phyloP scores from a whole-genome alignment of 116 monocot genomes.

The Cymodocea nodosa region DNA sequence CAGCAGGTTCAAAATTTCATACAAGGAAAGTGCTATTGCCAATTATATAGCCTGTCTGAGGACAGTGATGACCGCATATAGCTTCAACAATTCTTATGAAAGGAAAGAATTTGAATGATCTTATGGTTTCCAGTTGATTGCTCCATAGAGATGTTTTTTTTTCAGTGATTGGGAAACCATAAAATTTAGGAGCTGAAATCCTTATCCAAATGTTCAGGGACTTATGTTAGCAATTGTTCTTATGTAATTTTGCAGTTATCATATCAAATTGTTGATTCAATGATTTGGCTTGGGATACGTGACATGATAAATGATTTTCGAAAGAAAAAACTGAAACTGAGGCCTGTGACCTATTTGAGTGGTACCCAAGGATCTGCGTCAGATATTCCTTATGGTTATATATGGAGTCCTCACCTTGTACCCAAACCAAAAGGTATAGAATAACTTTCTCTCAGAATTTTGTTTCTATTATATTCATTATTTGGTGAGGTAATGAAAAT shows the following conservation, averaged over 20 bases:
- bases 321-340: constrained; percentile 83
- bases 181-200: no score
- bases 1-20: no score
- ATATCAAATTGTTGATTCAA: constrained; percentile 96
- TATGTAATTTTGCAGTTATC: constrained; percentile 56
- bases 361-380: constrained; percentile 57
- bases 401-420: constrained; percentile 99
- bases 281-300: constrained; percentile 99
- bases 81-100: no score
- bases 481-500: no score
- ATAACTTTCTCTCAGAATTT: neutral
- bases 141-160: no score
- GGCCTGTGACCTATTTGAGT: constrained; percentile 94
- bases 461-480: neutral
- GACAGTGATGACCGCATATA: no score
- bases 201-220: no score
- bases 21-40: no score
- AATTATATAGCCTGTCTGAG: no score
- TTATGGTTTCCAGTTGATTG: no score
- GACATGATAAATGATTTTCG: constrained; percentile 98
- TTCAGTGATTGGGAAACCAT: no score
- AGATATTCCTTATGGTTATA: constrained; percentile 91
- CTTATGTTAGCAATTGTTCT: neutral
- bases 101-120: no score
- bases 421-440: constrained; percentile 92